These are phyloP conservation scores for Ceratocystis colombiana DNA, from an alignment of 2,329 filamentous ascomycete genomes.

Conservation along the genomic window DNA sequence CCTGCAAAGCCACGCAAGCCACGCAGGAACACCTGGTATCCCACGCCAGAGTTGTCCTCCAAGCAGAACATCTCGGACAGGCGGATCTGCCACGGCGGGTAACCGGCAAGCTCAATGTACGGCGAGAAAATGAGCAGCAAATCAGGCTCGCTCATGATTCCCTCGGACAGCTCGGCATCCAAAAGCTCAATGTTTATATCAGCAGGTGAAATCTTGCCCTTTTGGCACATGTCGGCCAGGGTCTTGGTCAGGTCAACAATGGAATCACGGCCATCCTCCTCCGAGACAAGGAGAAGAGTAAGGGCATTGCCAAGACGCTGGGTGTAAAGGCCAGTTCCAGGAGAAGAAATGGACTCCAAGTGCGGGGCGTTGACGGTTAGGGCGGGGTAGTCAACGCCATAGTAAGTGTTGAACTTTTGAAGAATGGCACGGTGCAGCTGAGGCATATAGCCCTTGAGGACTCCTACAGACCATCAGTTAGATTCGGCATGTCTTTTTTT, in stretches of 20 bases:
- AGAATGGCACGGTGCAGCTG: conserved; percentile 70
- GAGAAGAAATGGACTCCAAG: conserved; percentile 35
- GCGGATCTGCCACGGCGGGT: conserved; percentile 92
- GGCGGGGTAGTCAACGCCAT: conserved; percentile 61
- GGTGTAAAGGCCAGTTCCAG: conserved; percentile 28
- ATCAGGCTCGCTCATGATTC: conserved; percentile 80
- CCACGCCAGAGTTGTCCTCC: conserved; percentile 68
- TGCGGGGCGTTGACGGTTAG: conserved; percentile 48
- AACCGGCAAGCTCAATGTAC: conserved; percentile 73
- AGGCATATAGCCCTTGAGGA: conserved; percentile 82
- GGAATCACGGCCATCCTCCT: conserved; percentile 82
- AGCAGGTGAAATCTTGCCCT: conserved; percentile 64
- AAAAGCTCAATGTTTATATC: conserved; percentile 82
- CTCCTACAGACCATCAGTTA: conserved; percentile 43
- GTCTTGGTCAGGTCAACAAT: conserved; percentile 94
- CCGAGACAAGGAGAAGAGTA: conserved; percentile 53
- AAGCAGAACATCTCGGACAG: conserved; percentile 86
- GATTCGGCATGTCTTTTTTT: background rate
- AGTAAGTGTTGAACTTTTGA: conserved; percentile 76
- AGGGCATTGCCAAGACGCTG: conserved; percentile 25
- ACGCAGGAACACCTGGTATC: conserved; percentile 85
- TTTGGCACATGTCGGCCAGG: conserved; percentile 87
- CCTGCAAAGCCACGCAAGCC: conserved; percentile 74
- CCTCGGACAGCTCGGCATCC: conserved; percentile 72
- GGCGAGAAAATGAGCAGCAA: conserved; percentile 80